A percentile compares a stretch with the other conserved stretches of the same genome.
Conservation (phyloP, 345 rosid genomes). For the Eucalyptus dawsonii region DNA sequence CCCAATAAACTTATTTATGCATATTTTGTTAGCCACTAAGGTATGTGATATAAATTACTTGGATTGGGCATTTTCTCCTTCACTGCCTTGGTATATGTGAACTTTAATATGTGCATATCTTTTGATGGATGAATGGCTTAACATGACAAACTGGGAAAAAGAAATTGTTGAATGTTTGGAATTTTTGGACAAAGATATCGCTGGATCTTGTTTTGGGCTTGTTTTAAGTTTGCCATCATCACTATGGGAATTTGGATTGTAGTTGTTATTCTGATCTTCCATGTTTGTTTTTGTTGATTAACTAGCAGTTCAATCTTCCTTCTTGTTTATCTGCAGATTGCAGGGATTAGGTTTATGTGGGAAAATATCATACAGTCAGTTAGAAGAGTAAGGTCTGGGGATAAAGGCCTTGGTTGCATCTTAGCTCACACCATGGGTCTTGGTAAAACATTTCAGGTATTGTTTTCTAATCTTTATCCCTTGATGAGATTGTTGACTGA, state of each 20-base stretch:
- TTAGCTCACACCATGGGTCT: conserved; percentile 99
- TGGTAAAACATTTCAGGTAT: conserved; percentile 98
- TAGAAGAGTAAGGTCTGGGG: conserved; percentile 77
- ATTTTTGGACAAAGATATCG: not conserved
- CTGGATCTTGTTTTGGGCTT: not conserved
- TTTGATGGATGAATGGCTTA: not conserved
- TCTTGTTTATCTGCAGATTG: conserved; percentile 35
- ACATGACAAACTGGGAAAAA: not conserved
- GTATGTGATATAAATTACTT: not conserved
- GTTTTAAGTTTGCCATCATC: not conserved
- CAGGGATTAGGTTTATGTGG: conserved; percentile 98
- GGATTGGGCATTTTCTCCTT: not conserved
- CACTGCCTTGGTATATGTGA: not conserved
- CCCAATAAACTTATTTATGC: not conserved
- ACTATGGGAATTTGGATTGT: not conserved
- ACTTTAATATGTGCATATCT: not conserved
- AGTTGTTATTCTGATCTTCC: not conserved
- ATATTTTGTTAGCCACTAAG: not conserved
- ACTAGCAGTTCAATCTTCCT: not conserved
- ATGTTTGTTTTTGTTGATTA: not conserved
- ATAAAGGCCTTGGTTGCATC: conserved; percentile 97
- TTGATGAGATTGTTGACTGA: not conserved
- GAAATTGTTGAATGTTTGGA: not conserved
- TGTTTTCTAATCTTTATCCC: not conserved
- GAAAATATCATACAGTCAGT: conserved; percentile 93